phyloP scores from a whole-genome alignment of 805 yeast species.

The Cyberlindnera suaveolens region DNA sequence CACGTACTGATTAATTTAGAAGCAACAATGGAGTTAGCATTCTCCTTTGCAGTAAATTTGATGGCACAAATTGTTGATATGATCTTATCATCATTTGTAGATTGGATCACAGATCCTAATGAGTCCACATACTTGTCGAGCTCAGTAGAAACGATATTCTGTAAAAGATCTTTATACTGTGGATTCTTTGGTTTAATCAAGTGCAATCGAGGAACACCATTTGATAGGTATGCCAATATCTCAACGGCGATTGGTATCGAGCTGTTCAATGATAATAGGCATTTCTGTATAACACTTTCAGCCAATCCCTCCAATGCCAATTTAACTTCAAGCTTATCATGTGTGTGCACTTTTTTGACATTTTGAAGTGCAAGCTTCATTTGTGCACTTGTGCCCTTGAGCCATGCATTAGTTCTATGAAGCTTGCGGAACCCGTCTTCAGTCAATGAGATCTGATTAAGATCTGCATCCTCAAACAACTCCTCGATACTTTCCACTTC shows the following conservation, averaged over 20 bases:
- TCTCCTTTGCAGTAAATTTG: conserved; percentile 9
- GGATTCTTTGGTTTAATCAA: conserved; percentile 8
- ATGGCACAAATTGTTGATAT: conserved; percentile 16
- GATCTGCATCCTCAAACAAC: conserved; percentile 8
- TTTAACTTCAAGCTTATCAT: conserved; percentile 30
- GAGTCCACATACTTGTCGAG: conserved; percentile 13
- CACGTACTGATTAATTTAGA: conserved; percentile 13
- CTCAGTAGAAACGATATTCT: conserved; percentile 13
- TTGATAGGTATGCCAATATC: conserved; percentile 24
- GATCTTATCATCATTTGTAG: conserved; percentile 21
- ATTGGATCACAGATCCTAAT: conserved; percentile 17
- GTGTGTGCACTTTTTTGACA: conserved; percentile 19
- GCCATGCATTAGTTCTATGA: conserved; percentile 47
- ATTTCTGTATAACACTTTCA: conserved; percentile 25
- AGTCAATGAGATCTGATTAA: conserved; percentile 14
- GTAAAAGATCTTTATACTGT: conserved; percentile 6
- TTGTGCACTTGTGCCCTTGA: conserved; percentile 46
- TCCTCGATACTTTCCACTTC: conserved; percentile 17
- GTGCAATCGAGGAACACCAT: conserved; percentile 7
- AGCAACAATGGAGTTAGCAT: conserved; percentile 8
- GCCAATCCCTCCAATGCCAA: conserved; percentile 27
- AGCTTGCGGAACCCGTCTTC: conserved; percentile 17
- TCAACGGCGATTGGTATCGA: conserved; percentile 33
- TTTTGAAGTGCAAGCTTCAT: conserved; percentile 36
- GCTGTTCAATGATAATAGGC: conserved; percentile 29